These are phyloP conservation scores for Cryphonectria japonica DNA, from an alignment of 2,329 filamentous ascomycete genomes.

Conservation along the genomic window DNA sequence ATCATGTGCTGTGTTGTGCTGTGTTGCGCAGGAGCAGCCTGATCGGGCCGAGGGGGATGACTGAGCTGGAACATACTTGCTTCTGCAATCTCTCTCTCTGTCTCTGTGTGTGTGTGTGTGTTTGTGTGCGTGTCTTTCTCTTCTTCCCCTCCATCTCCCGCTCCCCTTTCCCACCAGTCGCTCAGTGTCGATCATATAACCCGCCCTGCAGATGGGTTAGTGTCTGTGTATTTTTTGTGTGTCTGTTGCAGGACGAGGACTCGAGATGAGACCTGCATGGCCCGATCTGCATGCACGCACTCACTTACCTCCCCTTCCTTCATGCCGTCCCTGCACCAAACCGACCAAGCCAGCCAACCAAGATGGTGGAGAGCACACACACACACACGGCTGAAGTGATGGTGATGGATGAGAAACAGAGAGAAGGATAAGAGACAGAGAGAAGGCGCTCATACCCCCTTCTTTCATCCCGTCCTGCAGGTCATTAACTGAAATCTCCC, in stretches of 20 bases:
- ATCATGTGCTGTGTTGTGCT: neutral
- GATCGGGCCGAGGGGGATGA: neutral
- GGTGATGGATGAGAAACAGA: neutral
- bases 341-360: neutral
- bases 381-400: neutral
- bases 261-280: neutral
- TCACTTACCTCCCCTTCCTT: neutral
- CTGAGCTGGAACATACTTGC: conserved; percentile 1
- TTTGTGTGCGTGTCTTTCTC: neutral
- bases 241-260: neutral
- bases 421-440: neutral
- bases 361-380: neutral
- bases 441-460: neutral
- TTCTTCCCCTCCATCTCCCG: neutral
- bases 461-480: neutral
- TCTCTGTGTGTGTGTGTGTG: neutral
- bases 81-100: neutral
- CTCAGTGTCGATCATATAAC: neutral
- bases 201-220: neutral
- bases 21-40: neutral
- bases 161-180: neutral
- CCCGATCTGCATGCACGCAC: neutral
- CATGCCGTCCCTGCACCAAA: neutral
- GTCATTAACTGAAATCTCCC: neutral
- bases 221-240: too few species aligned